Conservation (phyloP, 768 basidiomycete species). For the Scleroderma citrinum region DNA sequence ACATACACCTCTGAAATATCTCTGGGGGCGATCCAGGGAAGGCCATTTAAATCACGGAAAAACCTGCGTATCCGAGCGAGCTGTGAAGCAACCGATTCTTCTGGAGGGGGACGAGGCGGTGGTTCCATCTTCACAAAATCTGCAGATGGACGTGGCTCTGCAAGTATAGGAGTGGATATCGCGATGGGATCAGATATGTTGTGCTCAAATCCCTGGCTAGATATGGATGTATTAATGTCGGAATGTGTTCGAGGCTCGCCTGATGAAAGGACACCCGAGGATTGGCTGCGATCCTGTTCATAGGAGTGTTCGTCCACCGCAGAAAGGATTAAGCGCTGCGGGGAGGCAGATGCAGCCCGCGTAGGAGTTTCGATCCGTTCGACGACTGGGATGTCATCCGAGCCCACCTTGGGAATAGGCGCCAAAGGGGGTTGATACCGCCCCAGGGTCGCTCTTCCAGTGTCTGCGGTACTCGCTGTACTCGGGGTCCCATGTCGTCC, state of each 20-base stretch:
- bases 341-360: slow-evolving; percentile 21
- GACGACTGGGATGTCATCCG: slow-evolving; percentile 25
- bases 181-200: slow-evolving; percentile 20
- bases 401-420: slow-evolving; percentile 17
- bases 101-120: slow-evolving; percentile 34
- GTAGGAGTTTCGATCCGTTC: slow-evolving; percentile 22
- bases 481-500: slow-evolving; percentile 7
- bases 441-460: slow-evolving; percentile 9
- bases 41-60: slow-evolving; percentile 31
- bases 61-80: slow-evolving; percentile 33
- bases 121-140: slow-evolving; percentile 48
- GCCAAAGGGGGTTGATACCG: slow-evolving; percentile 18
- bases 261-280: slow-evolving; percentile 2
- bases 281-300: slow-evolving; percentile 11
- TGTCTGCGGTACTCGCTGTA: slow-evolving; percentile 3
- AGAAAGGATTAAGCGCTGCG: slow-evolving; percentile 20
- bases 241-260: slow-evolving; percentile 11
- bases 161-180: slow-evolving; percentile 26
- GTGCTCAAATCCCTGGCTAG: slow-evolving; percentile 21
- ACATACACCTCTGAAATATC: slow-evolving; percentile 44
- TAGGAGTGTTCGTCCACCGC: slow-evolving; percentile 19
- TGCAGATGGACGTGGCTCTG: slow-evolving; percentile 34
- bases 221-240: slow-evolving; percentile 17
- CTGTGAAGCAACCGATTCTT: slow-evolving; percentile 31
- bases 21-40: slow-evolving; percentile 44